Percentiles rank a stretch among this genome's conserved stretches.
Conservation (phyloP, 73 alveolate species). For the Paramecium pentaurelia region DNA sequence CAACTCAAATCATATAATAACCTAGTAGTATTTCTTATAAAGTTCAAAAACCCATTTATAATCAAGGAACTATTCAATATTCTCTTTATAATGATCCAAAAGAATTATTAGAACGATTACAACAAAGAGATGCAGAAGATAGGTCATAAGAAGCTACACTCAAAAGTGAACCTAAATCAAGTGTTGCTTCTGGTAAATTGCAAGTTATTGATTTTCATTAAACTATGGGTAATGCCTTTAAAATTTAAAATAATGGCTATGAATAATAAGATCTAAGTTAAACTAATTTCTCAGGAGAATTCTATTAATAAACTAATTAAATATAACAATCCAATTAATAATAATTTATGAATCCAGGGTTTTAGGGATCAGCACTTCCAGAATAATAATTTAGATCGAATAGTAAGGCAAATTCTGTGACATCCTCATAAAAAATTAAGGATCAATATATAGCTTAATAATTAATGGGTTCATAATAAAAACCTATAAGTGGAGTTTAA, state of each 20-base stretch:
- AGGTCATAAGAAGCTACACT: neutral
- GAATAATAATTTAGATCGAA: neutral
- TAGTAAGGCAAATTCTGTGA: neutral
- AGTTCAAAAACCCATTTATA: neutral
- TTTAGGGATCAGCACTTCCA: neutral
- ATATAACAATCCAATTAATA: neutral
- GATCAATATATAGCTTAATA: neutral
- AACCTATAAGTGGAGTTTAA: neutral
- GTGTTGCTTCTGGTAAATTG: neutral
- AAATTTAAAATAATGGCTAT: neutral
- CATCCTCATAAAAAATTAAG: neutral
- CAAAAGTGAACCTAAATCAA: neutral
- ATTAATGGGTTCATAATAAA: neutral
- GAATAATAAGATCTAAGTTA: neutral
- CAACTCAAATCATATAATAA: neutral
- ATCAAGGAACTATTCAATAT: neutral
- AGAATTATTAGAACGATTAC: neutral
- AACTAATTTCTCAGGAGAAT: neutral
- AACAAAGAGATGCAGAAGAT: neutral
- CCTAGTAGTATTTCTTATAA: neutral
- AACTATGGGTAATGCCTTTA: neutral
- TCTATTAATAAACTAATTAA: neutral
- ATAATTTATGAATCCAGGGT: neutral
- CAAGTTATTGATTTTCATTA: neutral
- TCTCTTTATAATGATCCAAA: constrained; percentile 7